Percentiles rank a stretch among this genome's conserved stretches.
Evolutionary conservation across 176 grass and related monocot species (phyloP).

Genomic region (Triticum urartu): DNA sequence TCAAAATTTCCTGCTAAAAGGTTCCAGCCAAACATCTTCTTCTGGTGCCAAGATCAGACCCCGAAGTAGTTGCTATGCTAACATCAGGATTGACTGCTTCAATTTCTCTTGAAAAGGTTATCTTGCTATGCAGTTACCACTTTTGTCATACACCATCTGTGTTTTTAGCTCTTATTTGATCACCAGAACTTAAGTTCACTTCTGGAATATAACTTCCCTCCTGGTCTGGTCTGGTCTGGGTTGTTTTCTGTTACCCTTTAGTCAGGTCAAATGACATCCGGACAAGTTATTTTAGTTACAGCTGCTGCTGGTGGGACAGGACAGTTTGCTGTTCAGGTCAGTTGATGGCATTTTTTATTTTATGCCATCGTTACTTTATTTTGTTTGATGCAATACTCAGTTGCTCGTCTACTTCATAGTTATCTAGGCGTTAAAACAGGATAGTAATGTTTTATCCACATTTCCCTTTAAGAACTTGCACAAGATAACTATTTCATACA

Average conservation of each 20-base stretch:
- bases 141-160: constrained; percentile 10
- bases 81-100: constrained; percentile 98
- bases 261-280: constrained; percentile 85
- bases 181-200: not conserved
- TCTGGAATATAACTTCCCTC: constrained; percentile 14
- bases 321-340: constrained; percentile 96
- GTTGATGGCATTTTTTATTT: constrained; percentile 22
- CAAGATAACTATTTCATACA: constrained; percentile 15
- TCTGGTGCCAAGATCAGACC: constrained; percentile 82
- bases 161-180: constrained; percentile 6
- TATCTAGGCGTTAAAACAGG: not conserved
- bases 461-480: not conserved
- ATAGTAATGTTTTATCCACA: constrained; percentile 1
- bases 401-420: constrained; percentile 4
- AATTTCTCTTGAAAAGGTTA: constrained; percentile 95
- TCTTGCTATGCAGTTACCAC: constrained; percentile 4
- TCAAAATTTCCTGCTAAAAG: constrained; percentile 47
- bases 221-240: not conserved
- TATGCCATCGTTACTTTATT: constrained; percentile 16
- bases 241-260: constrained; percentile 38
- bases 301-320: constrained; percentile 96
- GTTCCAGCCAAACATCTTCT: constrained; percentile 91
- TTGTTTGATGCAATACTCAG: constrained; percentile 8
- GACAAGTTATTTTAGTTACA: constrained; percentile 83
- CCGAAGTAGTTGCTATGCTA: constrained; percentile 95